Base-by-base conservation (phyloP, 257 asterid genomes). In the Solanum pennellii region DNA sequence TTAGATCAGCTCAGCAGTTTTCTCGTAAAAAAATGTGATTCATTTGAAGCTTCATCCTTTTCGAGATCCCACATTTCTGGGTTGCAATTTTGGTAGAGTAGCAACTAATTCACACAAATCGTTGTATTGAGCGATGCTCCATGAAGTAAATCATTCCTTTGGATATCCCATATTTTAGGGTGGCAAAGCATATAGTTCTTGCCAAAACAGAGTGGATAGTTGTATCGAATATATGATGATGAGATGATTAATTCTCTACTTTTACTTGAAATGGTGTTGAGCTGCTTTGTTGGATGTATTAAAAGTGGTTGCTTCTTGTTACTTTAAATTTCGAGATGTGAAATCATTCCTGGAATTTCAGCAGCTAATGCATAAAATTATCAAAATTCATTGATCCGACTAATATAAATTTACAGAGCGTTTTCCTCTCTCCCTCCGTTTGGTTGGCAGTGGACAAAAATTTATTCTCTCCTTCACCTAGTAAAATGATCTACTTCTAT, bases 1-100 rank as follows among this genome's bases (percentile, higher is more conserved):
- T 92, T 6, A 85, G 92, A 89, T 89, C 98, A 23, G 86, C 92
- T 15, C 91, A 87, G 83, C 96, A 72, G 29, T 84, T 89, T 42
- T 91, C 94, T 10, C 92, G 88, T 31, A 97, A 97, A 89, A 93
- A 93, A 65, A 87, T 90, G 94, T 95, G 91, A 94, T 88, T 68
- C 72, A 44, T 47, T 80, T 49, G 69, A 80, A 16, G 69, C 29
- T 80, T 80, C 69, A 47, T 82, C 33, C 69, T 80, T 80, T 29
- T 47, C 12, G 2, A 29, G 9, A 31, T 29, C 45, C 41, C 65
- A 44, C 41, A 4, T 49, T 10, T 82, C 69, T 20, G 45, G 69
- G 85, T 82, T 11, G 12, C 85, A 82, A 14, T 80, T 80, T 80
- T 80, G 85, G 69, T 80, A 49, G 85, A 29, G 85, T 80, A 47